Evolutionary conservation across 352 stramenopile species (phyloP), one percentile per base, ranked within the genome.

Genomic region (Pythium scleroteichum): DNA sequence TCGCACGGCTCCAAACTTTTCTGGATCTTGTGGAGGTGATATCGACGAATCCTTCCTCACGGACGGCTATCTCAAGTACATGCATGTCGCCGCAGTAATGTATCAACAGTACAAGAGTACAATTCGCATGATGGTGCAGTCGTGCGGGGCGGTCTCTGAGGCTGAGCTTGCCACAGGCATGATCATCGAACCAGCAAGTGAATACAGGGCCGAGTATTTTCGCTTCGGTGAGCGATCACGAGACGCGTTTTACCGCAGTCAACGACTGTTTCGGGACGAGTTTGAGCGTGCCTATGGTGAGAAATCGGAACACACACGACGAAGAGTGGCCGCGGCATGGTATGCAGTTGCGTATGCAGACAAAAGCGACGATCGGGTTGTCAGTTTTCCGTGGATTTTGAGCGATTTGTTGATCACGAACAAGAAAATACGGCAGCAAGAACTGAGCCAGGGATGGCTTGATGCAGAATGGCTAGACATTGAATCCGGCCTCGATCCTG

Each of bases 331-430:
- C 1, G 68, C 86, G 0, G 86, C 86, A 2, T 93, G 80, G 60
- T 94, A 95, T 40, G 85, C 77, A 35, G 74, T 76, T 4, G 76
- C 79, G 4, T 80, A 92, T 57, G 69, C 59, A 10, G 82, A 91
- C 39, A 57, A 33, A 2, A 66, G 62, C 55, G 20, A 63, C 42
- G 33, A 71, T 44, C 13, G 70, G 33, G 10, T 75, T 57, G 24
- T 94, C 27, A 92, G 84, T 24, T 95, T 95, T 47, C 68, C 78
- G 20, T 95, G 83, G 80, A 77, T 92, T 33, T 65, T 90, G 24
- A 78, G 86, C 19, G 71, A 86, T 51, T 62, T 76, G 10, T 59
- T 92, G 0, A 65, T 76, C 24, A 66, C 58, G 13, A 86, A 86
- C 49, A 85, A 81, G 65, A 49, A 39, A 0, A 65, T 40, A 8